Percentiles rank a stretch among this genome's conserved stretches.
Conservation (phyloP, 257 asterid species). For the Knoxia roxburghii region DNA sequence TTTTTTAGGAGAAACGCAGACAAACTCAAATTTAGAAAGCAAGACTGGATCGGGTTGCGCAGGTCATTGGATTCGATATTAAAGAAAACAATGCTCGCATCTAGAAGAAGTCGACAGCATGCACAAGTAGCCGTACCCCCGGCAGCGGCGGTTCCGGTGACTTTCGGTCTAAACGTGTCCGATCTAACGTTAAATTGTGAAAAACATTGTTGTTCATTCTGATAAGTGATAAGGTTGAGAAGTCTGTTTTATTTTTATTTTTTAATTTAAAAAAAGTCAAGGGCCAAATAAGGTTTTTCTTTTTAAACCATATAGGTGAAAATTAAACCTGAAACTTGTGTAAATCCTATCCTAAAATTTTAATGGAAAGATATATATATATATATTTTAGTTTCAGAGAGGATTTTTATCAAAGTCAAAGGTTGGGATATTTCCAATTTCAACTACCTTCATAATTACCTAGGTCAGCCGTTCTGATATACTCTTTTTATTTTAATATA, state of each 20-base stretch:
- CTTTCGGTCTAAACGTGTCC: constrained; percentile 7
- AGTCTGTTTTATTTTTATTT: too few relatives aligned
- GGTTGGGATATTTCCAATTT: too few relatives aligned
- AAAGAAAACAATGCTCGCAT: background rate
- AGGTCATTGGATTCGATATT: background rate
- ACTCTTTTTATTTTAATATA: too few relatives aligned
- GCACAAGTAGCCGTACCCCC: background rate
- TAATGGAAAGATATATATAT: too few relatives aligned
- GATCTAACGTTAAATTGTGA: background rate
- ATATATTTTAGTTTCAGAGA: too few relatives aligned
- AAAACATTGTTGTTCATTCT: background rate
- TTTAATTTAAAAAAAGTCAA: constrained; percentile 9
- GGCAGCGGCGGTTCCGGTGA: constrained; percentile 7
- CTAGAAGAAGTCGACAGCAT: background rate
- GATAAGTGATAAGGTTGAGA: background rate
- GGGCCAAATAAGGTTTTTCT: background rate
- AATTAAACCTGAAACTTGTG: too few relatives aligned
- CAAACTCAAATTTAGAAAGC: too few relatives aligned
- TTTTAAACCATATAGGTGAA: too few relatives aligned
- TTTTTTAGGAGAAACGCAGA: too few relatives aligned
- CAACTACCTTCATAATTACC: background rate
- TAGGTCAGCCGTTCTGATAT: constrained; percentile 11
- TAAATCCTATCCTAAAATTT: too few relatives aligned
- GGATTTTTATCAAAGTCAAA: too few relatives aligned
- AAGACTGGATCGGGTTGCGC: too few relatives aligned